Evolutionary conservation across 352 stramenopile species (phyloP), one percentile per base, ranked within the genome.

Genomic region (Globisporangium viniferum): DNA sequence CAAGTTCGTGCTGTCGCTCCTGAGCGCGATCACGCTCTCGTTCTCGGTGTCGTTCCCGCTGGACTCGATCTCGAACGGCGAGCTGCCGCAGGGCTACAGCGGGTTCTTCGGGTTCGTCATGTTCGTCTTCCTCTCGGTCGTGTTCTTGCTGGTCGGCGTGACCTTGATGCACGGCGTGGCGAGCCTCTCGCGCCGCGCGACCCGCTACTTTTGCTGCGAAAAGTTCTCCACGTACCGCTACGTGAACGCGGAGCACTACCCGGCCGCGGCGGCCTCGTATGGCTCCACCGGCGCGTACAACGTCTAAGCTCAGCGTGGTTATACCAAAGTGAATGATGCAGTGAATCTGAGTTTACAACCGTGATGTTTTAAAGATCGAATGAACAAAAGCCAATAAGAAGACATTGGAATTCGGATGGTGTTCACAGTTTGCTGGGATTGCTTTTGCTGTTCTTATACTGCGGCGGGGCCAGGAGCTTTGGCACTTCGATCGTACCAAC

Each of bases 131-230:
- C 64, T 83, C 12, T 77, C 80, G 20, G 62, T 72, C 24, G 46
- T 88, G 64, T 76, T 90, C 63, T 60, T 90, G 18, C 59, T 78
- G 20, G 64, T 88, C 44, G 82, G 82, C 64, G 77, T 81, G 66
- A 74, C 71, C 29, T 70, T 90, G 67, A 89, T 91, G 80, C 77
- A 85, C 58, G 79, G 79, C 33, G 69, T 70, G 3, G 83, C 78
- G 33, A 67, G 65, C 6, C 61, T 89, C 10, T 88, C 80, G 35
- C 73, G 72, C 39, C 60, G 70, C 36, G 77, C 80, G 5, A 90
- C 83, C 33, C 79, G 81, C 53, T 88, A 81, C 71, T 91, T 91
- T 67, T 90, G 81, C 73, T 90, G 81, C 61, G 83, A 91, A 51
- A 79, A 77, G 61, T 87, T 85, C 55, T 76, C 72, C 14, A 78